phyloP scores from a whole-genome alignment of 805 yeast species.

The Yamadazyma nakazawae region DNA sequence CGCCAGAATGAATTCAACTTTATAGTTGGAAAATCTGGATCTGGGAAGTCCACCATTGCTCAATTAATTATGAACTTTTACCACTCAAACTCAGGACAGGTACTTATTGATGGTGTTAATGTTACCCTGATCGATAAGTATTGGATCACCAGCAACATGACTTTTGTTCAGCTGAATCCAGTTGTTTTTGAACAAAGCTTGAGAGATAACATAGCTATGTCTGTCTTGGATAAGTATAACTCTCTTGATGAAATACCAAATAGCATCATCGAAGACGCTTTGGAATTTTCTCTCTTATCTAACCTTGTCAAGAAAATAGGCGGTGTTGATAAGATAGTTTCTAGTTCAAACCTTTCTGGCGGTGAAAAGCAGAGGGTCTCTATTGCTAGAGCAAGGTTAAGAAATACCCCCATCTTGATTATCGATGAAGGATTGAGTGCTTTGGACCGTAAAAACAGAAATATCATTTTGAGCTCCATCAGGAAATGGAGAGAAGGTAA shows the following conservation, averaged over 20 bases:
- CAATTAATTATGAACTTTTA: constrained; percentile 63
- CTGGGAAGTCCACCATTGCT: constrained; percentile 86
- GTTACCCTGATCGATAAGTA: constrained; percentile 38
- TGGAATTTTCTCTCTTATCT: constrained; percentile 50
- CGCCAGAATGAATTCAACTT: constrained; percentile 48
- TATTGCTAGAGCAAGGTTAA: constrained; percentile 74
- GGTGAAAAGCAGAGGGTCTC: constrained; percentile 88
- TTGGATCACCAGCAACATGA: constrained; percentile 62
- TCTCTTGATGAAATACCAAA: constrained; percentile 19
- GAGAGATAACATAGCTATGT: constrained; percentile 59
- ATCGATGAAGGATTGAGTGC: constrained; percentile 89
- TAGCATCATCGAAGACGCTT: constrained; percentile 37
- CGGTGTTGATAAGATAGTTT: constrained; percentile 49
- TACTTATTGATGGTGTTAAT: constrained; percentile 54
- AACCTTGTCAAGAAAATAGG: constrained; percentile 37
- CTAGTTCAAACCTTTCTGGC: constrained; percentile 61
- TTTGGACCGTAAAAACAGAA: constrained; percentile 54
- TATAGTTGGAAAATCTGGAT: constrained; percentile 85
- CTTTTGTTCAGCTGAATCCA: constrained; percentile 72
- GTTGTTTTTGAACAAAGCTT: constrained; percentile 63
- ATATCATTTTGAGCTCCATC: constrained; percentile 46
- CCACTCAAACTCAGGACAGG: constrained; percentile 46
- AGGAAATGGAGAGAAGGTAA: constrained; percentile 58
- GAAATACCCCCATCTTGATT: constrained; percentile 72
- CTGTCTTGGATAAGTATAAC: constrained; percentile 26